A percentile compares a stretch with the other conserved stretches of the same genome.
Evolutionary conservation across 2,329 filamentous ascomycete species (phyloP).

Genomic region (Paracamarosporium sp.): DNA sequence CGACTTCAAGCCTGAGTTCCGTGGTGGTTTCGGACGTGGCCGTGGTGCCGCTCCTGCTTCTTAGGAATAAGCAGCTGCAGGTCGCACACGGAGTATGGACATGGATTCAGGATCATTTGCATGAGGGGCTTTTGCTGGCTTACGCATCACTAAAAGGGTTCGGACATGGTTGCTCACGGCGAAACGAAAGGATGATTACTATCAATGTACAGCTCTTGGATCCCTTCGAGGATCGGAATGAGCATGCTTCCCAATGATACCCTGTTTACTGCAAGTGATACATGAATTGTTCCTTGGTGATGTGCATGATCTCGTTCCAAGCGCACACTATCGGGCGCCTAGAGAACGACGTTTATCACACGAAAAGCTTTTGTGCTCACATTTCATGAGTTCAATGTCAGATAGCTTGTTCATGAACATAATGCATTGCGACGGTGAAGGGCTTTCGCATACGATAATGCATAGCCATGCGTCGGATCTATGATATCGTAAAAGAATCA

Average conservation of each 20-base stretch:
- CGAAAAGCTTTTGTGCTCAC: too few relatives aligned
- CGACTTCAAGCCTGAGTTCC: conserved; percentile 53
- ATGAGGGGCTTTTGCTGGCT: conserved; percentile 32
- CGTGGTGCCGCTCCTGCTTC: conserved; percentile 47
- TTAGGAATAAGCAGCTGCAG: conserved; percentile 30
- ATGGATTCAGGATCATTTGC: conserved; percentile 32
- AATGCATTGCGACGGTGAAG: too few relatives aligned
- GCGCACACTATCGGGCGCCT: too few relatives aligned
- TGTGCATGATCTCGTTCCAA: background rate
- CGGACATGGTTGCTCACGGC: conserved; percentile 41
- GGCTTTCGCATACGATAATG: background rate
- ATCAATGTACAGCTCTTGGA: conserved; percentile 42
- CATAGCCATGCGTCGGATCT: background rate
- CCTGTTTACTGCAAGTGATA: conserved; percentile 40
- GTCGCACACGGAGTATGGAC: conserved; percentile 28
- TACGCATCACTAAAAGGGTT: conserved; percentile 41
- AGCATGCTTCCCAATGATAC: conserved; percentile 45
- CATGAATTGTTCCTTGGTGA: background rate
- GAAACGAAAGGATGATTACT: conserved; percentile 48
- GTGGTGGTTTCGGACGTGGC: conserved; percentile 51
- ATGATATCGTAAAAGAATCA: background rate
- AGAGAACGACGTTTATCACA: too few relatives aligned
- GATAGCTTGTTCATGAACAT: too few relatives aligned
- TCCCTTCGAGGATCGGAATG: conserved; percentile 31
- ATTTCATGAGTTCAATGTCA: too few relatives aligned